A percentile compares a stretch with the other conserved stretches of the same genome.
phyloP scores from a whole-genome alignment of 2,329 filamentous ascomycete genomes.

The Catunica adiposa region DNA sequence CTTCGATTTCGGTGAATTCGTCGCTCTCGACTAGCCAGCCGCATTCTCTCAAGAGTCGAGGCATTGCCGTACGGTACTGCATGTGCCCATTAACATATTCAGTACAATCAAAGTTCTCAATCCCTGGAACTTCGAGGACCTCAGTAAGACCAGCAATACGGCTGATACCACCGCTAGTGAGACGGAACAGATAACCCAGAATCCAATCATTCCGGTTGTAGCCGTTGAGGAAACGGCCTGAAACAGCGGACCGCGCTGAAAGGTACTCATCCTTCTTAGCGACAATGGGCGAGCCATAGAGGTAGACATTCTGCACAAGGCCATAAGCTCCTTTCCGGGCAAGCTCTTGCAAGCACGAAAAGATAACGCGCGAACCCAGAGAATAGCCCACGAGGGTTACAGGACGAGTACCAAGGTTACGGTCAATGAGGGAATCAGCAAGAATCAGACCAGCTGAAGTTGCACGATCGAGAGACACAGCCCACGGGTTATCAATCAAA shows the following conservation, averaged over 20 bases:
- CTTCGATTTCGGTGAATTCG: conserved; percentile 92
- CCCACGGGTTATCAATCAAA: conserved; percentile 96
- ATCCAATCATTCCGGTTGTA: conserved; percentile 97
- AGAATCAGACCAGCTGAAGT: conserved; percentile 79
- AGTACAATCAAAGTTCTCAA: conserved; percentile 84
- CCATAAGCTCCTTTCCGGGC: conserved; percentile 70
- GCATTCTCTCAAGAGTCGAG: conserved; percentile 65
- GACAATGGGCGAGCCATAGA: conserved; percentile 85
- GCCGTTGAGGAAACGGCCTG: conserved; percentile 87
- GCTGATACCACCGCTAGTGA: conserved; percentile 83
- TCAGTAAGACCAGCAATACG: conserved; percentile 69
- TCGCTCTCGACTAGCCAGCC: conserved; percentile 86
- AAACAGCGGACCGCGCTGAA: conserved; percentile 63
- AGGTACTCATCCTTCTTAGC: conserved; percentile 83
- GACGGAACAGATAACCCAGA: conserved; percentile 82
- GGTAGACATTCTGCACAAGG: conserved; percentile 82
- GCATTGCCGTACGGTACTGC: conserved; percentile 91
- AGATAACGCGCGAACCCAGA: conserved; percentile 80
- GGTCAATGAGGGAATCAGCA: conserved; percentile 81
- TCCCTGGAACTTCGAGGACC: conserved; percentile 56
- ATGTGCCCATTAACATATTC: conserved; percentile 80
- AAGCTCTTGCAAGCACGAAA: conserved; percentile 76
- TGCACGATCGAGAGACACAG: conserved; percentile 83
- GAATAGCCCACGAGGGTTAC: conserved; percentile 93
- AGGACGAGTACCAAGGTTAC: conserved; percentile 77